Base-by-base conservation (phyloP, 306 rosid genomes). In the Rosa rugosa region DNA sequence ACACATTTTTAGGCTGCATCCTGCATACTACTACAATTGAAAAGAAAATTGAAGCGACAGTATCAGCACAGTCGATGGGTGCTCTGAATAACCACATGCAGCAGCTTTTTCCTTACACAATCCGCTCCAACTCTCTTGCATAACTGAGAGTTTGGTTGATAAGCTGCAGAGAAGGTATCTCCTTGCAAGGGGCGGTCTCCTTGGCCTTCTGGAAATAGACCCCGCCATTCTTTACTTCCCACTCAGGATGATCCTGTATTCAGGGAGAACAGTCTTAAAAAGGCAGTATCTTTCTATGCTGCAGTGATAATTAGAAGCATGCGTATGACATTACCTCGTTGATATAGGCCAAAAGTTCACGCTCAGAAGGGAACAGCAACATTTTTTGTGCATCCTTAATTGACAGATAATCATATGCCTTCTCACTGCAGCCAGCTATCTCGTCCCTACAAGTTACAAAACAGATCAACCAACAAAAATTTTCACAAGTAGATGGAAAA, bases 101-200 rank as follows among this genome's bases (percentile, higher is more conserved):
- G 71, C 57, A 67, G 73, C 69, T 71, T 72, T 80, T 70, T 68
- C 87, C 34, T 57, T 80, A 93, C 81, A 95, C 98, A 83, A 95
- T 95, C 87, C 99, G 88, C 98, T 95, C 99, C 91, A 95, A 90
- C 88, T 95, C 99, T 86, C 99, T 89, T 22, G 99, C 98, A 57
- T 93, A 95, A 80, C 99, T 95, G 57, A 93, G 99, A 0, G 99
- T 95, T 85, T 95, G 98, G 87, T 95, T 95, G 92, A 95, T 95
- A 67, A 95, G 96, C 80, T 93, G 99, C 81, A 95, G 87, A 44
- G 97, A 95, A 47, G 98, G 99, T 59, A 95, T 95, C 81, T 95
- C 99, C 90, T 93, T 95, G 96, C 97, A 90, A 18, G 99, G 99
- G 51, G 96, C 88, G 27, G 97, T 86, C 53, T 93, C 99, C 84